Conservation (phyloP, 1,284 basidiomycete genomes). For the Meira miltonrushii region DNA sequence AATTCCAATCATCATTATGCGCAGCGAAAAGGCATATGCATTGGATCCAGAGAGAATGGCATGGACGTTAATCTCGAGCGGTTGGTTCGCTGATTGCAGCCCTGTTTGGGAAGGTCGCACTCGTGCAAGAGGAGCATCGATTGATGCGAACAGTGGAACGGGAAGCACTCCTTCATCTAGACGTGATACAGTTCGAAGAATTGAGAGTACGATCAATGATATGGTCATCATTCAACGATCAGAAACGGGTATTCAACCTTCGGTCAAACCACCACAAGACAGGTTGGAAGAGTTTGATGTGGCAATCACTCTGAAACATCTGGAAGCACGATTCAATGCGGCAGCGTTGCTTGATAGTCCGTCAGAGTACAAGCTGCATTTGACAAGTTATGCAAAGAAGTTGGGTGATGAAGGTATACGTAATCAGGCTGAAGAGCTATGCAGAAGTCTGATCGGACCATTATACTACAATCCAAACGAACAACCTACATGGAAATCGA, state of each 20-base stretch:
- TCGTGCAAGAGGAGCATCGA: conserved; percentile 23
- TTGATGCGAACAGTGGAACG: conserved; percentile 10
- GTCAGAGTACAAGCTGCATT: conserved; percentile 37
- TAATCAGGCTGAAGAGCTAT: conserved; percentile 45
- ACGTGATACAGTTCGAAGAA: conserved; percentile 35
- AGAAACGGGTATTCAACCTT: neutral
- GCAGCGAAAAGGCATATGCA: conserved; percentile 36
- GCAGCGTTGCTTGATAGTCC: conserved; percentile 42
- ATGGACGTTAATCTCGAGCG: conserved; percentile 38
- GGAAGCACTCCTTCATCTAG: neutral
- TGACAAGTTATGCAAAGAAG: conserved; percentile 36
- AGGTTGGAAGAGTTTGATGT: conserved; percentile 22
- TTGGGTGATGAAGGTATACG: conserved; percentile 45
- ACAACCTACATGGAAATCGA: conserved; percentile 17
- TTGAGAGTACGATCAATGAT: conserved; percentile 42
- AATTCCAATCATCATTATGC: conserved; percentile 54
- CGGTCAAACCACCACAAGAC: conserved; percentile 3
- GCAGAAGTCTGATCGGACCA: conserved; percentile 43
- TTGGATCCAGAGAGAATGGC: conserved; percentile 35
- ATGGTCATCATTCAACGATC: conserved; percentile 25
- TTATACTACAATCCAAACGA: conserved; percentile 31
- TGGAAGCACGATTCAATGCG: conserved; percentile 44
- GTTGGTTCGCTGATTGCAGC: conserved; percentile 37
- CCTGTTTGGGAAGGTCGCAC: conserved; percentile 35
- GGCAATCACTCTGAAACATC: conserved; percentile 34